Percentiles rank a stretch among this genome's conserved stretches.
Conservation (phyloP, 2,329 filamentous ascomycete species). For the Aspergillus luchuensis region DNA sequence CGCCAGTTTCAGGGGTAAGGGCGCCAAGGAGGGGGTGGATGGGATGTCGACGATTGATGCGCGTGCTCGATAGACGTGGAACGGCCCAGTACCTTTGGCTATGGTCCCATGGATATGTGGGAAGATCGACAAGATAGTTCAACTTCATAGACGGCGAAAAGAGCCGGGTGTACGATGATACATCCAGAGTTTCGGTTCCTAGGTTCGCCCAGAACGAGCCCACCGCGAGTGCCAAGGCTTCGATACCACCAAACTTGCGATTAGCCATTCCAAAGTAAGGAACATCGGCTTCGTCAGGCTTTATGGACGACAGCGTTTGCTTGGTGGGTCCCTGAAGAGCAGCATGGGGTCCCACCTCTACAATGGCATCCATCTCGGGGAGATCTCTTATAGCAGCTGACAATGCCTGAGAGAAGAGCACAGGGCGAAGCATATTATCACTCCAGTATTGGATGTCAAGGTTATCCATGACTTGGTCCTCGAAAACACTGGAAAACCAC, state of each 20-base stretch:
- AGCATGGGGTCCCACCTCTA: constrained; percentile 39
- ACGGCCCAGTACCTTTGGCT: constrained; percentile 9
- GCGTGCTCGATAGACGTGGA: background rate
- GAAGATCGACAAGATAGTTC: constrained; percentile 12
- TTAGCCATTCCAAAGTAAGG: constrained; percentile 11
- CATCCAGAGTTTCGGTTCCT: background rate
- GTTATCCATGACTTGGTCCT: background rate
- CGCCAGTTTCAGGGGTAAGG: too few relatives aligned
- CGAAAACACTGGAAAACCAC: constrained; percentile 14
- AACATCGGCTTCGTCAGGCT: constrained; percentile 3
- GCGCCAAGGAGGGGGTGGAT: constrained; percentile 11
- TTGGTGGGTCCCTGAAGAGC: constrained; percentile 33
- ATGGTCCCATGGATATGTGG: constrained; percentile 19
- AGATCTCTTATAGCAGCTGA: constrained; percentile 16
- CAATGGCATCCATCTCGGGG: constrained; percentile 18
- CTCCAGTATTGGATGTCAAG: constrained; percentile 23
- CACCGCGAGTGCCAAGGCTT: background rate
- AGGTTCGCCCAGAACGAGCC: constrained; percentile 13
- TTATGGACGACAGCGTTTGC: constrained; percentile 11
- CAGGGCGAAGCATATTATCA: constrained; percentile 27
- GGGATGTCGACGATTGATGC: background rate
- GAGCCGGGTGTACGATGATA: background rate
- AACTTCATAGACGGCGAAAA: background rate
- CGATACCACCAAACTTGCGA: constrained; percentile 1
- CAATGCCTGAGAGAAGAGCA: constrained; percentile 19